Evolutionary conservation across 192 early-diverging fungal genomes (phyloP).

Genomic region (Podila minutissima): DNA sequence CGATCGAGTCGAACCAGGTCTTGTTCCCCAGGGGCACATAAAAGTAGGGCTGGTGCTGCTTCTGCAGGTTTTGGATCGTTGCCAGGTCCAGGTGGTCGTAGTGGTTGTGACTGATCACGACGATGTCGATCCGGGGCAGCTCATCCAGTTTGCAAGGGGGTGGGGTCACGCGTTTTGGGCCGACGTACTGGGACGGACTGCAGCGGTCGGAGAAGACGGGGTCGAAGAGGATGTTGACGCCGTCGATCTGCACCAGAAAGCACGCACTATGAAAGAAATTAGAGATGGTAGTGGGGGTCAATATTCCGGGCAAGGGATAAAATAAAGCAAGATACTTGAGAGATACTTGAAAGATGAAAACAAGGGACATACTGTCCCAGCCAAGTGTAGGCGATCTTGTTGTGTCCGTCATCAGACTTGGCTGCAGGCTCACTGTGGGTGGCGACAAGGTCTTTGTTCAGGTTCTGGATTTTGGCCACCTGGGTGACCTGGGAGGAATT

Average conservation of each 20-base stretch:
- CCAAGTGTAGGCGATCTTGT: slow-evolving; percentile 22
- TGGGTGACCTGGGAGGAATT: slow-evolving; percentile 6
- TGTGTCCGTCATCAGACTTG: slow-evolving; percentile 7
- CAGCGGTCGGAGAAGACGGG: slow-evolving; percentile 80
- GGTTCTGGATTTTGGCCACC: slow-evolving; percentile 26
- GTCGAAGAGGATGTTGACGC: slow-evolving; percentile 78
- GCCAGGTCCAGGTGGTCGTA: slow-evolving; percentile 87
- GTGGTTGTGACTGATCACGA: slow-evolving; percentile 88
- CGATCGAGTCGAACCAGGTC: slow-evolving; percentile 65
- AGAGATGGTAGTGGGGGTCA: slow-evolving; percentile 19
- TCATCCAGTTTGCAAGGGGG: slow-evolving; percentile 73
- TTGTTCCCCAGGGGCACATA: slow-evolving; percentile 86
- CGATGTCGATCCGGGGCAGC: slow-evolving; percentile 74
- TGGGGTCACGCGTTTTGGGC: slow-evolving; percentile 72
- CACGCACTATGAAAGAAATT: slow-evolving; percentile 55
- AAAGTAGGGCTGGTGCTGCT: slow-evolving; percentile 61
- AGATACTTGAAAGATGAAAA: background rate
- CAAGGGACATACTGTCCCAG: slow-evolving; percentile 37
- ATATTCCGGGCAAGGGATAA: slow-evolving; percentile 26
- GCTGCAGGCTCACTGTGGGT: slow-evolving; percentile 20
- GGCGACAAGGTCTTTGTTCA: slow-evolving; percentile 34
- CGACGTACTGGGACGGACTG: slow-evolving; percentile 72
- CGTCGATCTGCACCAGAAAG: slow-evolving; percentile 70
- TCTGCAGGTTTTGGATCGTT: slow-evolving; percentile 66
- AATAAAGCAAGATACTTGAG: background rate